Base-by-base conservation (phyloP, 371 early-diverging fungal genomes). In the Conidiobolus incongruus region DNA sequence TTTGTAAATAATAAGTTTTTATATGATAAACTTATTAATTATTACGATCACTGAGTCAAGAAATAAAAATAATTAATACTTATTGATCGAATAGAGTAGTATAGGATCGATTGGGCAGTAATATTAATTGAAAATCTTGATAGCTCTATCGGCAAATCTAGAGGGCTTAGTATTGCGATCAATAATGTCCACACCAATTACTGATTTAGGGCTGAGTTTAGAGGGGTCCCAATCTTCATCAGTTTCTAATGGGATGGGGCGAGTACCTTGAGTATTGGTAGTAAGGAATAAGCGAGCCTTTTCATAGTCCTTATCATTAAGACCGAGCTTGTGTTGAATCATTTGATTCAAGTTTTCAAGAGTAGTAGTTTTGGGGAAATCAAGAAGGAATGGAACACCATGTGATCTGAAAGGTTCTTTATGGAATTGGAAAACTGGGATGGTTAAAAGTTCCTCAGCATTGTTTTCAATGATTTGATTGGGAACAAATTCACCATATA, bases 221-320 rank as follows among this genome's bases (percentile, higher is more conserved):
- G 26, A 6, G 5, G 21, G 10, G 7, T 41, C 43, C 35, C 41
- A 35, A 15, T 35, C 40, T 28, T 16, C 34, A n/a, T 48, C 41
- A 30, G 26, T 26, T 26, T 26, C 26, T 26, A 26, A 26, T 3
- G 26, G 26, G 8, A 26, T 26, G 26, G 26, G 26, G 3, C 26
- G 3, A 8, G 4, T 26, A 8, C 26, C 26, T 26, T 26, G 26
- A 26, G n/a, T n/a, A n/a, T 26, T 36, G 6, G 53, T 43, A 4
- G 73, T 65, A 45, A 69, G 53, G 28, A 58, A 60, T 38, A 77
- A 53, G 49, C 74, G 81, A 44, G 81, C 67, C 53, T 82, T 86
- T 22, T 62, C 63, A 58, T 82, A 78, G 28, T 92, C 94, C 61
- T 85, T 88, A 47, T 89, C 88, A 47, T 55, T 63, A 59, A 84